Evolutionary conservation across 2,329 filamentous ascomycete species (phyloP).

Genomic region (Celoporthe dispersa): DNA sequence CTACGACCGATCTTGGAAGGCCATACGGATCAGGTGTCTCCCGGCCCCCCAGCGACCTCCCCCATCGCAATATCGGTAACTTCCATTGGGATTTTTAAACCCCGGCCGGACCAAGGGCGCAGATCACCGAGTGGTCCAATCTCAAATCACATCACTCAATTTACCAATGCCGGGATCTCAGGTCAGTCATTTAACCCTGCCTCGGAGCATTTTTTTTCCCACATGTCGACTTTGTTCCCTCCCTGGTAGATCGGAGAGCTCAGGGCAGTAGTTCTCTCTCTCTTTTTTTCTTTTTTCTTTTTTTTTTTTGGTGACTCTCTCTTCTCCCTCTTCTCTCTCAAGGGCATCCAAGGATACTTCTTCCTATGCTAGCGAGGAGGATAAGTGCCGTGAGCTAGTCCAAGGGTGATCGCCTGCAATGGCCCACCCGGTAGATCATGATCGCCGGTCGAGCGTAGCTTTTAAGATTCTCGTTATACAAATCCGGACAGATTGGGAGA

Average conservation of each 20-base stretch:
- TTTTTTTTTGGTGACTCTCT: no score
- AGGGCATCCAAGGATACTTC: no score
- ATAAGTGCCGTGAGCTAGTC: neutral
- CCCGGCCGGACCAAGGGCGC: neutral
- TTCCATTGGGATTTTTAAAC: neutral
- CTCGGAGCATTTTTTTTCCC: slow-evolving; percentile 4
- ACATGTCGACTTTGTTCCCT: neutral
- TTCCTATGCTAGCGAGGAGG: neutral
- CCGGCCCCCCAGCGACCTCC: neutral
- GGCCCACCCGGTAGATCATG: neutral
- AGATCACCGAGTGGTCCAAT: neutral
- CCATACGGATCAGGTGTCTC: neutral
- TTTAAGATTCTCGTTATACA: neutral
- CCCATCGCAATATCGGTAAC: neutral
- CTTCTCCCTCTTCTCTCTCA: no score
- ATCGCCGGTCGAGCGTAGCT: neutral
- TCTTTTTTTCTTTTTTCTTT: neutral
- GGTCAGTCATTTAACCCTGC: neutral
- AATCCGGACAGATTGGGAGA: neutral
- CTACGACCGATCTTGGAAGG: neutral
- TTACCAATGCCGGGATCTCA: neutral
- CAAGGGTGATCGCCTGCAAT: neutral
- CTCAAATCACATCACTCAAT: slow-evolving; percentile 2
- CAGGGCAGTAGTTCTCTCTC: neutral
- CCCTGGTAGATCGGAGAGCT: neutral